Evolutionary conservation across 75 land plant species (phyloP), one percentile per base, ranked within the genome.

Genomic region (Cupressus sempervirens): DNA sequence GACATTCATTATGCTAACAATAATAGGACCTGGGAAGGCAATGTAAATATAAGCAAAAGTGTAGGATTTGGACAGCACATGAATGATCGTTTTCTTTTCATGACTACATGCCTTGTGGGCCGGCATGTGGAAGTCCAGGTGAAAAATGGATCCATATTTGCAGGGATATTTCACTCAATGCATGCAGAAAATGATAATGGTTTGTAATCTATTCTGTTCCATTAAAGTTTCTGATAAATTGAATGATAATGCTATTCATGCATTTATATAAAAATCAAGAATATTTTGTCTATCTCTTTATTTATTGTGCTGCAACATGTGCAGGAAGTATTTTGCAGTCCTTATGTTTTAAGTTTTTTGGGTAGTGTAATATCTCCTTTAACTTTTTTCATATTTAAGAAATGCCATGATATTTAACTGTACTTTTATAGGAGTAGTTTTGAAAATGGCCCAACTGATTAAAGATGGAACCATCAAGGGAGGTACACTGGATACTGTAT

Each of bases 41-140:
- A 41, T 84, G 18, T 56, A 23, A 83, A 48, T 85, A 91, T 87
- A 23, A 77, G 84, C 83, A 91, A 84, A 88, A 35, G 50, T 30
- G 76, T 85, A 84, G 88, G 86, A 4, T 72, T n/a, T 77, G 92
- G 85, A 83, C 75, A 84, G 45, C 85, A 89, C 58, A 82, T 96
- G 54, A 90, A 88, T 70, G 97, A 94, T 82, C 91, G 94, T 18
- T 83, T 97, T 14, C 83, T 94, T 50, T 95, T 87, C 89, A 5
- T 94, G 68, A 84, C 92, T 62, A 84, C 94, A 16, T 93, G 93
- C 87, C 91, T 97, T 76, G 87, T 97, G 85, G 99, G 99, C 77
- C 99, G 89, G 82, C 87, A 54, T 70, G 99, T 97, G 84, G 99
- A 97, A 76, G 97, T 95, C 77, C 96, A 95, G 86, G 93, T 94